phyloP scores from a whole-genome alignment of 2,329 filamentous ascomycete species.

The Thelonectria blattea region DNA sequence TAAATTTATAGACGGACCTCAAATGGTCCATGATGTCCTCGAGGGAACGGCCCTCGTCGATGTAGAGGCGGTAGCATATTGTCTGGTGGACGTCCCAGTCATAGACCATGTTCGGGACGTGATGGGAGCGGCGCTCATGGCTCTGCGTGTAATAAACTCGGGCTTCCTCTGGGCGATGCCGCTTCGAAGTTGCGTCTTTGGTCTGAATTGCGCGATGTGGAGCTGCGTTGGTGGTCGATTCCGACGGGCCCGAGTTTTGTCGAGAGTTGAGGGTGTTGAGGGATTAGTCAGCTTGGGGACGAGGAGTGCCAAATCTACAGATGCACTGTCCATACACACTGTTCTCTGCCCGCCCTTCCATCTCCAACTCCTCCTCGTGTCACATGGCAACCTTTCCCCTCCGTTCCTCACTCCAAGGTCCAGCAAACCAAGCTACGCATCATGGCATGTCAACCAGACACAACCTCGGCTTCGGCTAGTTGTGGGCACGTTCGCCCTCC shows the following conservation, averaged over 20 bases:
- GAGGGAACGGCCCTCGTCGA: constrained; percentile 74
- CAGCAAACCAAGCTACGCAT: background rate
- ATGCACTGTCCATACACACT: background rate
- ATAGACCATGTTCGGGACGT: constrained; percentile 50
- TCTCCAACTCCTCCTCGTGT: too few relatives aligned
- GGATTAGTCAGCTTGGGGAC: constrained; percentile 26
- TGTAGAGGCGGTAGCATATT: constrained; percentile 68
- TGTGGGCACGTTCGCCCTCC: background rate
- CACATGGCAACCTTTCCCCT: too few relatives aligned
- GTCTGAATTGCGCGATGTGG: constrained; percentile 34
- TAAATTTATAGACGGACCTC: constrained; percentile 68
- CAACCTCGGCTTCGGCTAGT: constrained; percentile 22
- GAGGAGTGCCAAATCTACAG: background rate
- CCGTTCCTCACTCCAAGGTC: too few relatives aligned
- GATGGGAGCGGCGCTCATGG: constrained; percentile 25
- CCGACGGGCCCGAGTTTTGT: constrained; percentile 30
- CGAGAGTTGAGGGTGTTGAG: background rate
- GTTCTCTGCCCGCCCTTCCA: background rate
- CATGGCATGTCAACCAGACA: constrained; percentile 7
- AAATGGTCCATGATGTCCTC: constrained; percentile 78
- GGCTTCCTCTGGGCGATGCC: background rate
- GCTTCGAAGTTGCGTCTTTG: constrained; percentile 33
- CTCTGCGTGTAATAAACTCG: background rate
- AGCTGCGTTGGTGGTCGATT: constrained; percentile 40
- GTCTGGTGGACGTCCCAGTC: constrained; percentile 53